Evolutionary conservation across 139 green algal genomes (phyloP).

Genomic region (Pleodorina starrii): DNA sequence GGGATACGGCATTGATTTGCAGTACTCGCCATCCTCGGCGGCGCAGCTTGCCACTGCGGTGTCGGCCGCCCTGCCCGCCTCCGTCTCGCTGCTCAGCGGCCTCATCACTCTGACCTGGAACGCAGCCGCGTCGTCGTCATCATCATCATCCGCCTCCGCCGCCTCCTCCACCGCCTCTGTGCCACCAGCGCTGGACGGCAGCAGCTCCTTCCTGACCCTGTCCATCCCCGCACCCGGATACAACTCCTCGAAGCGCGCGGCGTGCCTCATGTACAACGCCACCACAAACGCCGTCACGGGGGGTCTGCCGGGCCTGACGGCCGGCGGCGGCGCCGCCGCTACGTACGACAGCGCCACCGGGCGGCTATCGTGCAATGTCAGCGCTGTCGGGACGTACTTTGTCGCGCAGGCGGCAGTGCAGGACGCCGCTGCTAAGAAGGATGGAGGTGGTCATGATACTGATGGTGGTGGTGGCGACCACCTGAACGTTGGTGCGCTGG

Average conservation of each 20-base stretch:
- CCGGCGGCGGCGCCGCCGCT: not conserved
- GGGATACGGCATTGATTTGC: constrained; percentile 6
- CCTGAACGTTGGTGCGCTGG: not conserved
- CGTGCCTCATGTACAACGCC: not conserved
- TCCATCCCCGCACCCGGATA: constrained; percentile 6
- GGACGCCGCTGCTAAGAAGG: not conserved
- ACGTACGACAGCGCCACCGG: not conserved
- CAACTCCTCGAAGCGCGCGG: not conserved
- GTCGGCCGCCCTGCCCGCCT: not conserved
- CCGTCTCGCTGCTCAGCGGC: not conserved
- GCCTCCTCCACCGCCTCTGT: not conserved
- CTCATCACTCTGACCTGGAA: not conserved
- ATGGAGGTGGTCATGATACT: not conserved
- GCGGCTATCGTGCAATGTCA: not conserved
- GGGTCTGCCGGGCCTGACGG: not conserved
- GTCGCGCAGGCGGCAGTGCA: not conserved
- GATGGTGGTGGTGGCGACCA: not conserved
- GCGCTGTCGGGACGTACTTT: not conserved
- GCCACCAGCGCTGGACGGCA: not conserved
- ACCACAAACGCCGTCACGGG: not conserved
- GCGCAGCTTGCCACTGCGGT: not conserved
- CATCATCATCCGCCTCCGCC: no score
- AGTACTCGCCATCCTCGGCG: not conserved
- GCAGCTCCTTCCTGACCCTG: constrained; percentile 2
- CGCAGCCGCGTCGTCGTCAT: no score